Percentiles rank a stretch among this genome's conserved stretches.
These are phyloP conservation scores for Chlorociboria aeruginascens DNA, from an alignment of 495 filamentous ascomycete species.

Conservation along the genomic window DNA sequence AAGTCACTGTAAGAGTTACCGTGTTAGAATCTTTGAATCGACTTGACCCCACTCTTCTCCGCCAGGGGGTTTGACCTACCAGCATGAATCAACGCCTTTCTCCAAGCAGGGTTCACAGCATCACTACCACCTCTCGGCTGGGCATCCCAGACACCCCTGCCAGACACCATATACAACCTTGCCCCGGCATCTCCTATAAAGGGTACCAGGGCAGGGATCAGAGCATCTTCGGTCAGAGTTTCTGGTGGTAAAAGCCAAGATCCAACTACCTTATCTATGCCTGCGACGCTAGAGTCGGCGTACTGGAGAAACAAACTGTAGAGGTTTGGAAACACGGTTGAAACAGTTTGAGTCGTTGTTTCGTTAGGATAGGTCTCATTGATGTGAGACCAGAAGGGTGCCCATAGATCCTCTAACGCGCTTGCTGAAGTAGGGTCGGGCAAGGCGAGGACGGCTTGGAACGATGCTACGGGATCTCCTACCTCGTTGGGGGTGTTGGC, in stretches of 20 bases:
- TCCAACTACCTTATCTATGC: conserved; percentile 1
- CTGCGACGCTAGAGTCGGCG: neutral
- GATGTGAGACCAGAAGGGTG: neutral
- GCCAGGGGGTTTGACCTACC: conserved; percentile 4
- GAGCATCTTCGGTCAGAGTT: conserved; percentile 7
- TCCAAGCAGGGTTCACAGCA: conserved; percentile 33
- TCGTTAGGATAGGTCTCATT: conserved; percentile 4
- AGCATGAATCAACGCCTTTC: conserved; percentile 27
- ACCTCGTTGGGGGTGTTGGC: neutral
- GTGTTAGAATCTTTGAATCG: no score
- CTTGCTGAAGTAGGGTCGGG: neutral
- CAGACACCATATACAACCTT: conserved; percentile 4
- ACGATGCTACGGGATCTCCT: neutral
- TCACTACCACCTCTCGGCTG: conserved; percentile 5
- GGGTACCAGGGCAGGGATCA: neutral
- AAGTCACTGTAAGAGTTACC: no score
- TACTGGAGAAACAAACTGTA: neutral
- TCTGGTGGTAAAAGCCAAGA: neutral
- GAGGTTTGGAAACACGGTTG: neutral
- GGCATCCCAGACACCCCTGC: conserved; percentile 6
- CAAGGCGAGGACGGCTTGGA: neutral
- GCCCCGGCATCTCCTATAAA: conserved; percentile 18
- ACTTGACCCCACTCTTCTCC: no score
- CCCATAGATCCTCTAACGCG: neutral
- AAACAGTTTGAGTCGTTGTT: neutral